A percentile compares a stretch with the other conserved stretches of the same genome.
phyloP scores from a whole-genome alignment of 306 rosid species.

The Glycyrrhiza uralensis region DNA sequence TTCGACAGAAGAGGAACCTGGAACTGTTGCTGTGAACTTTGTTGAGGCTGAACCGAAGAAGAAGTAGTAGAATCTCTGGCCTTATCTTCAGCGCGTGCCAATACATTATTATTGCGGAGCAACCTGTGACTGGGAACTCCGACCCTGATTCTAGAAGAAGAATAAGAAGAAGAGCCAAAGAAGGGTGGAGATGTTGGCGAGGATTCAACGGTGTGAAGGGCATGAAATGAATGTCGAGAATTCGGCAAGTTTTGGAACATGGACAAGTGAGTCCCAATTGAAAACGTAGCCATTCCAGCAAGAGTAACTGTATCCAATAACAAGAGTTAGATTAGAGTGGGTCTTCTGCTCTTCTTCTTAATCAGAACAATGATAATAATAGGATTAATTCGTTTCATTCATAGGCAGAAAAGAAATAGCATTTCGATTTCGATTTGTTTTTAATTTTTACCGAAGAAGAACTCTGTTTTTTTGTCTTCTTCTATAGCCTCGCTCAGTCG shows the following conservation, averaged over 20 bases:
- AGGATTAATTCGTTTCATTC: background rate
- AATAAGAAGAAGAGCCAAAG: constrained; percentile 36
- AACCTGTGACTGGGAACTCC: constrained; percentile 34
- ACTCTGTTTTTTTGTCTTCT: background rate
- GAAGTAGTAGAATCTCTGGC: constrained; percentile 37
- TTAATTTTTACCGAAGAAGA: background rate
- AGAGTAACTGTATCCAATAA: background rate
- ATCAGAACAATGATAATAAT: too few relatives aligned
- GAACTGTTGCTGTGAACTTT: constrained; percentile 39
- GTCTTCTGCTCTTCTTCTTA: background rate
- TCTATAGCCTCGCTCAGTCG: too few relatives aligned
- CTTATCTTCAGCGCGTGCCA: constrained; percentile 77
- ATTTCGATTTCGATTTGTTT: constrained; percentile 3
- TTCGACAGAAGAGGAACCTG: constrained; percentile 48
- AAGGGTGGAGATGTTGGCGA: constrained; percentile 31
- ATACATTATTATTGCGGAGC: constrained; percentile 44
- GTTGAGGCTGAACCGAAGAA: constrained; percentile 52
- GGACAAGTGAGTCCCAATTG: constrained; percentile 48
- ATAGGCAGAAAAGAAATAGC: background rate
- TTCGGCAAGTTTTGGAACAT: constrained; percentile 36
- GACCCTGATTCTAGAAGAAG: constrained; percentile 26
- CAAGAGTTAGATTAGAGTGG: background rate
- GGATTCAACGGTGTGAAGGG: constrained; percentile 30
- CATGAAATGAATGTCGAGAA: constrained; percentile 3
- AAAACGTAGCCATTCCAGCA: constrained; percentile 55